Conservation (phyloP, 495 filamentous ascomycete genomes). For the Aspergillus funiculosus region DNA sequence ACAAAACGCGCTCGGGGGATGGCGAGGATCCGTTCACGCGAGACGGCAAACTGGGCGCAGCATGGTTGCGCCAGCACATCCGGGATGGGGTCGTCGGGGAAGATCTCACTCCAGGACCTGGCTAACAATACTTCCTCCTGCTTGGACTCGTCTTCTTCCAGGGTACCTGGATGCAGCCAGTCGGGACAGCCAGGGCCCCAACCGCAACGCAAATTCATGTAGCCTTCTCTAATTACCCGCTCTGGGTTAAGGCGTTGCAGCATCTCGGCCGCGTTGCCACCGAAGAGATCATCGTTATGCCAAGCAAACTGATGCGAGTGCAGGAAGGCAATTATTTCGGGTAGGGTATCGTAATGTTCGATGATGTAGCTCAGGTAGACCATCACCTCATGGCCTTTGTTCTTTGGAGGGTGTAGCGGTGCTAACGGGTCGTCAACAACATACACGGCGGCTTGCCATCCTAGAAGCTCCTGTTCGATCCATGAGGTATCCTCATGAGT, state of each 20-base stretch:
- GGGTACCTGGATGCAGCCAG: conserved; percentile 57
- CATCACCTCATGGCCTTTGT: conserved; percentile 76
- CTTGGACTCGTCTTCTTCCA: conserved; percentile 46
- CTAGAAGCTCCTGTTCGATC: conserved; percentile 52
- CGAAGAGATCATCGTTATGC: conserved; percentile 56
- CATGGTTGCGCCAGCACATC: conserved; percentile 50
- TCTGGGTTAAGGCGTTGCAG: conserved; percentile 48
- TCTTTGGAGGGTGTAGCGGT: conserved; percentile 57
- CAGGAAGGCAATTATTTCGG: conserved; percentile 65
- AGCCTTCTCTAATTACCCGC: conserved; percentile 52
- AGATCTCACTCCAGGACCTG: conserved; percentile 50
- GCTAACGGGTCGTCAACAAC: conserved; percentile 57
- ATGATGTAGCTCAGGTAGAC: conserved; percentile 68
- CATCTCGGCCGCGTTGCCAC: conserved; percentile 47
- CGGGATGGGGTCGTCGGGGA: conserved; percentile 49
- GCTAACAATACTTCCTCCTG: conserved; percentile 57
- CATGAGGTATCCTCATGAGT: conserved; percentile 54
- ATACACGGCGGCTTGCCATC: conserved; percentile 57
- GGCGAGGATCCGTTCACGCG: conserved; percentile 48
- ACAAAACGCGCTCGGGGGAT: conserved; percentile 56
- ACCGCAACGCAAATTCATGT: conserved; percentile 60
- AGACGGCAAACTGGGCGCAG: conserved; percentile 66
- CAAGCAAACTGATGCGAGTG: conserved; percentile 61
- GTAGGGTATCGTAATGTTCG: conserved; percentile 63
- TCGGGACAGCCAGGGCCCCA: conserved; percentile 58